Evolutionary conservation across 352 stramenopile species (phyloP), one percentile per base, ranked within the genome.

Genomic region (Peronospora destructor): DNA sequence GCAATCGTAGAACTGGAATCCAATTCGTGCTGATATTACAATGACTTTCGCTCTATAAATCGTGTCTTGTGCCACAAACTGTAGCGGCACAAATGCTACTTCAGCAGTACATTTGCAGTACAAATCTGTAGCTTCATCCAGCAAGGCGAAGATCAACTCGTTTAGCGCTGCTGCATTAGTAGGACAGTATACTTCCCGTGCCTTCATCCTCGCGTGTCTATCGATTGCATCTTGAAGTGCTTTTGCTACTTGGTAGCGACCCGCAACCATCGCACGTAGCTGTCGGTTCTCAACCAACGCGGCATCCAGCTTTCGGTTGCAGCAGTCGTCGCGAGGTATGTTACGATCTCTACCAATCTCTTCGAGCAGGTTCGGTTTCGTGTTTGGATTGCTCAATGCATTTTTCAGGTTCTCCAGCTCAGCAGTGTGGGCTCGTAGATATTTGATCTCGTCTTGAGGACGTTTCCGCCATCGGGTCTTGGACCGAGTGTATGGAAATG

Each of bases 371-470:
- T 7, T 29, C 6, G 12, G 8, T 14, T 19, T 32, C 12, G 32
- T n/a, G 35, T 45, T n/a, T 23, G 30, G 10, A 14, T 49, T 14
- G 12, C 8, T 32, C 13, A 64, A 45, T 32, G 30, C 41, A 37
- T 25, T 25, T 17, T 55, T 49, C 33, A 59, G 2, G 6, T 30
- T 37, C 23, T 71, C 34, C 30, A 71, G 46, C 23, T 67, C 62
- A 4, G 19, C 13, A 17, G 67, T 36, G 14, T 59, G 42, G 12
- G 16, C 14, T 13, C 62, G 41, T 14, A 71, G 43, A 34, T 71
- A 71, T 14, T 62, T 56, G 12, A 71, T 51, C 53, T 71, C 62
- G 39, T 71, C 49, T 28, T 65, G 64, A 11, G 58, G 62, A 6
- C 62, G 53, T 33, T 68, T 68, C 8, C 62, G 58, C 47, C 56